These are phyloP conservation scores for Podospora sp. DNA, from an alignment of 495 filamentous ascomycete species.

Conservation along the genomic window DNA sequence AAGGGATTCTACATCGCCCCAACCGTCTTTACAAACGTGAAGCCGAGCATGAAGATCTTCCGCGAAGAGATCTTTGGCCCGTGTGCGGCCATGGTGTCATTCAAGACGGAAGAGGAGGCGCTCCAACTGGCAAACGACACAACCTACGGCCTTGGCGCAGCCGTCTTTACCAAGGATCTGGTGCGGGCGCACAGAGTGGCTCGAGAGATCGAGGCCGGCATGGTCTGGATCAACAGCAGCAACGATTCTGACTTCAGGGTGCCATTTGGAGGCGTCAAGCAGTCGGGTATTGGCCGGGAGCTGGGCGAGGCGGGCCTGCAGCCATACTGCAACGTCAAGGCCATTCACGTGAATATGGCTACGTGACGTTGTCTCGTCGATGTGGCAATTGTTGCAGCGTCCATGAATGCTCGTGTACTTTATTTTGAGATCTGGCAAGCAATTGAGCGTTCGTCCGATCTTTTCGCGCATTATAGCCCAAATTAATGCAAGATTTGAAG, in stretches of 20 bases:
- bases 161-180: conserved; percentile 83
- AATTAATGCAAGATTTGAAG: background rate
- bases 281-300: conserved; percentile 90
- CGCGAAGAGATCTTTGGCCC: conserved; percentile 95
- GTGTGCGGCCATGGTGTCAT: conserved; percentile 80
- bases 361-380: conserved; percentile 18
- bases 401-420: background rate
- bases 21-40: conserved; percentile 90
- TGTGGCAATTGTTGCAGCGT: background rate
- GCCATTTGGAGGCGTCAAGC: conserved; percentile 93
- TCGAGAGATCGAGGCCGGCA: conserved; percentile 82
- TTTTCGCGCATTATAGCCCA: background rate
- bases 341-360: conserved; percentile 75
- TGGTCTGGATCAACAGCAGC: conserved; percentile 96
- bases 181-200: conserved; percentile 82
- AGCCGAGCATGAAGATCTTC: conserved; percentile 81
- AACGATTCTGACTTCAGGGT: conserved; percentile 75
- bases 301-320: conserved; percentile 82
- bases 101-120: conserved; percentile 85
- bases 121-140: conserved; percentile 83
- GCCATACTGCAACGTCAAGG: conserved; percentile 80
- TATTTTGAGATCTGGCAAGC: background rate
- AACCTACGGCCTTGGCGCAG: conserved; percentile 84
- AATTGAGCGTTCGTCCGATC: background rate
- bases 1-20: conserved; percentile 74